These are phyloP conservation scores for Apophysomyces elegans DNA, from an alignment of 371 early-diverging fungal genomes.

Conservation along the genomic window DNA sequence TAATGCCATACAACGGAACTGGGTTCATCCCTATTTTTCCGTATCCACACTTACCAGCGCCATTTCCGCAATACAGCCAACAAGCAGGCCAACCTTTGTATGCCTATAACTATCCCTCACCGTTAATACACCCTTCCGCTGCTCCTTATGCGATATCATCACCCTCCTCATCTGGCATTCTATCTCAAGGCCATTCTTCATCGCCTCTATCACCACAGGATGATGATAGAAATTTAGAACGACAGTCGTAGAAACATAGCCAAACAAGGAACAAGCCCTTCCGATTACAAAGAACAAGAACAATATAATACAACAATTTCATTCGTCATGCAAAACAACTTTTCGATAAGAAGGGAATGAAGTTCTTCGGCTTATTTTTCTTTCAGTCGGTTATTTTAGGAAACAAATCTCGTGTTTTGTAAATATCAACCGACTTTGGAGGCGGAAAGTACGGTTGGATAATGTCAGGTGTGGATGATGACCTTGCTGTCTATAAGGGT, in stretches of 20 bases:
- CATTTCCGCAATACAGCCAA: constrained; percentile 6
- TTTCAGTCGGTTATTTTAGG: background rate
- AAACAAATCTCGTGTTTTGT: constrained; percentile 34
- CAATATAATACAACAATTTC: background rate
- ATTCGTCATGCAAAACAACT: background rate
- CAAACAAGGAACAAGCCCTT: background rate
- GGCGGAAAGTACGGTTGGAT: constrained; percentile 56
- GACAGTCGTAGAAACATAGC: constrained; percentile 1
- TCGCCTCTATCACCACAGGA: constrained; percentile 4
- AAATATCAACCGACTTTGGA: constrained; percentile 45
- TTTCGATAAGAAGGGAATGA: background rate
- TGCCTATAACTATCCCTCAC: constrained; percentile 3
- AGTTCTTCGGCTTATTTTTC: background rate
- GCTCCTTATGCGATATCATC: background rate
- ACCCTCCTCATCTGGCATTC: background rate
- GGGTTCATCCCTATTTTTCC: background rate
- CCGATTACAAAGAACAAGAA: background rate
- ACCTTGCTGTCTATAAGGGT: background rate
- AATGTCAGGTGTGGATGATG: background rate
- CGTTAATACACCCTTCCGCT: background rate
- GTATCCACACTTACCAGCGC: background rate
- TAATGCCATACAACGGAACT: background rate
- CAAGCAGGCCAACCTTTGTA: background rate
- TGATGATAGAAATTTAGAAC: background rate
- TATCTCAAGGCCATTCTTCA: background rate